A percentile compares a stretch with the other conserved stretches of the same genome.
Conservation (phyloP, 495 filamentous ascomycete genomes). For the Penicillium dipodomyicola region DNA sequence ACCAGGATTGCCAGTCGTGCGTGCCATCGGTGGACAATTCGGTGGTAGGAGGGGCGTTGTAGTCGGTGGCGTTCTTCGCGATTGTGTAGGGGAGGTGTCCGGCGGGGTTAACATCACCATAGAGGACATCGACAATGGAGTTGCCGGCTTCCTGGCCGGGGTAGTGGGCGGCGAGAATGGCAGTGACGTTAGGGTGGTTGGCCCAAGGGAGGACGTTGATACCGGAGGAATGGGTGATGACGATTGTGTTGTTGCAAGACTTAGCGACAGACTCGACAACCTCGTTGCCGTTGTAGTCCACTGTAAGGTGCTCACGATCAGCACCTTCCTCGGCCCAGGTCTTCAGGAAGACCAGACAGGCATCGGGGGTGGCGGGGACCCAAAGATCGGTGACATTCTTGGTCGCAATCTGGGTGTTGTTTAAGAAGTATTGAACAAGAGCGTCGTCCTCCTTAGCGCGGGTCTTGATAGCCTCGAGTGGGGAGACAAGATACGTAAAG, state of each 20-base stretch:
- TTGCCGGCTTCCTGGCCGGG: conserved; percentile 60
- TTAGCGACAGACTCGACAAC: conserved; percentile 57
- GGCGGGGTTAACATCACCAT: conserved; percentile 55
- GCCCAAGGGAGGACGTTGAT: conserved; percentile 57
- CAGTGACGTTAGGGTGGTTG: conserved; percentile 62
- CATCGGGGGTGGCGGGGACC: conserved; percentile 47
- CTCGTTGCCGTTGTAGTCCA: conserved; percentile 49
- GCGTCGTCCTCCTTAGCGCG: conserved; percentile 54
- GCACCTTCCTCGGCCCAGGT: conserved; percentile 57
- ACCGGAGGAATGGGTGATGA: conserved; percentile 61
- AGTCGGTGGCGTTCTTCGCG: conserved; percentile 59
- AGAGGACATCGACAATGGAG: conserved; percentile 56
- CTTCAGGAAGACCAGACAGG: conserved; percentile 61
- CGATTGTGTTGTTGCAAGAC: conserved; percentile 59
- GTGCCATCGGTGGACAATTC: conserved; percentile 20
- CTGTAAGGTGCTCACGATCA: conserved; percentile 45
- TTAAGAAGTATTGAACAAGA: conserved; percentile 36
- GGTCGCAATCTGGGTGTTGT: conserved; percentile 39
- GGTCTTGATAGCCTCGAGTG: conserved; percentile 57
- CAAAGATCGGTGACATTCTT: conserved; percentile 37
- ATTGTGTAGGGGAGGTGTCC: conserved; percentile 73
- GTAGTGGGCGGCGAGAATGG: conserved; percentile 55
- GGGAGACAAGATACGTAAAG: conserved; percentile 52
- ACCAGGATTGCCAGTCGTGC: conserved; percentile 52
- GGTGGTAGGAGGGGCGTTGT: conserved; percentile 22